Conservation (phyloP, 768 basidiomycete genomes). For the Tephrocybe rancida region DNA sequence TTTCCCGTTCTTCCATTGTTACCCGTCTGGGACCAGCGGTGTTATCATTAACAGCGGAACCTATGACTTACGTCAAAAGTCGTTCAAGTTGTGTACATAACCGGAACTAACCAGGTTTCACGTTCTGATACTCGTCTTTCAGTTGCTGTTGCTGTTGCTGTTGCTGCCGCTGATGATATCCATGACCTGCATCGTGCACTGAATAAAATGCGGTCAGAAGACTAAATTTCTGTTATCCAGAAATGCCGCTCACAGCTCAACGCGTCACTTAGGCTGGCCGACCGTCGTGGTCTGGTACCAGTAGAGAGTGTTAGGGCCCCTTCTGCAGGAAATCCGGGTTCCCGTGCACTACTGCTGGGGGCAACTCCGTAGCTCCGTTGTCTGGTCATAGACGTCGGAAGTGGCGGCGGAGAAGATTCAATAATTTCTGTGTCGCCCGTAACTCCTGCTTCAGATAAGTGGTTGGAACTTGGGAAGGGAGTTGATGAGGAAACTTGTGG, state of each 20-base stretch:
- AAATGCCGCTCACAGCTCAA: constrained; percentile 34
- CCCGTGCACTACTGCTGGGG: constrained; percentile 21
- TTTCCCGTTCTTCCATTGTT: constrained; percentile 38
- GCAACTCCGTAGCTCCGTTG: constrained; percentile 30
- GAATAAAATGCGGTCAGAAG: constrained; percentile 1
- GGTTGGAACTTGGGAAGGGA: constrained; percentile 20
- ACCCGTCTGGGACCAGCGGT: constrained; percentile 37
- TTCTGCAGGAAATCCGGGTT: constrained; percentile 14
- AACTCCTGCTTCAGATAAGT: constrained; percentile 13
- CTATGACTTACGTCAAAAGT: background rate
- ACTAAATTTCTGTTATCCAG: constrained; percentile 9
- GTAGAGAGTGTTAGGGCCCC: constrained; percentile 40
- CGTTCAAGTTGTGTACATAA: background rate
- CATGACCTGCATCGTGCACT: constrained; percentile 34
- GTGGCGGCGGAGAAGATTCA: constrained; percentile 28
- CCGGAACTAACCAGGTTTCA: constrained; percentile 33
- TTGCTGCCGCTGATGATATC: constrained; percentile 20
- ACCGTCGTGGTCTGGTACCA: constrained; percentile 63
- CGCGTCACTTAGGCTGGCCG: constrained; percentile 78
- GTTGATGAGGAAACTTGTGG: constrained; percentile 17
- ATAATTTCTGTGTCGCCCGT: constrained; percentile 34
- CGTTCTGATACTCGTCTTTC: constrained; percentile 35
- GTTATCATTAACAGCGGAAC: constrained; percentile 25
- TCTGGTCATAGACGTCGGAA: constrained; percentile 22
- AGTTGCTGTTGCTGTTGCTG: constrained; percentile 41